Base-by-base conservation (phyloP, 352 stramenopile genomes). In the Globisporangium nagaii region DNA sequence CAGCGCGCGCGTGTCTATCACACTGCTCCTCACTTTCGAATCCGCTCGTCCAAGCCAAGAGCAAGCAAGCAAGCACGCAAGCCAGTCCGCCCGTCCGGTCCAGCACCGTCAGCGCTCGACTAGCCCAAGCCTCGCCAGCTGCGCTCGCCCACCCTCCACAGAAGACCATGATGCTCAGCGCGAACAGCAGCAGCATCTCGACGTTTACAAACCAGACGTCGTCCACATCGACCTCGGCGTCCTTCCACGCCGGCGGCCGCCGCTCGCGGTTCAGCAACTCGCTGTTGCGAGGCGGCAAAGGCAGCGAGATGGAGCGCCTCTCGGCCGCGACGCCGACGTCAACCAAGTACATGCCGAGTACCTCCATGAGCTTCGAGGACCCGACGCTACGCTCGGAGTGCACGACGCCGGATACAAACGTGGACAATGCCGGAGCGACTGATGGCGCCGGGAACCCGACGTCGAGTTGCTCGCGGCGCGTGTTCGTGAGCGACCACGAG, bases 401-500 rank as follows among this genome's bases (percentile, higher is more conserved):
- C 25, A 48, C 42, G 42, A 48, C 42, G 0, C 42, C 42, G 1
- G 35, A 40, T 10, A 40, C 35, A 22, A 40, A 13, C 10, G 35
- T 17, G 12, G 35, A 40, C 35, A 40, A 40, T 20, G 35, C 12
- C 17, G 35, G 35, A 17, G 37, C 22, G 19, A 2, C 22, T 42
- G 37, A 19, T 4, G 37, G n/a, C 3, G 37, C 17, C 36, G 22
- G 36, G 4, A n/a, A n/a, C 17, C 36, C 36, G 0, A 34, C 41
- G 6, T 47, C 42, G 24, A 35, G 42, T 3, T 42, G 15, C 13
- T 6, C 4, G 3, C 44, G 44, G 4, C 34, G 19, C 46, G 47
- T 54, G 24, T n/a, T 28, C 30, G 22, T 54, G 34, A 54, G 47
- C 47, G 47, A 54, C 47, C 47, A 54, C 32, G 47, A 54, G 24